These are phyloP conservation scores for Yamadazyma atmosphaerica DNA, from an alignment of 1,139 yeast genomes.

Conservation along the genomic window DNA sequence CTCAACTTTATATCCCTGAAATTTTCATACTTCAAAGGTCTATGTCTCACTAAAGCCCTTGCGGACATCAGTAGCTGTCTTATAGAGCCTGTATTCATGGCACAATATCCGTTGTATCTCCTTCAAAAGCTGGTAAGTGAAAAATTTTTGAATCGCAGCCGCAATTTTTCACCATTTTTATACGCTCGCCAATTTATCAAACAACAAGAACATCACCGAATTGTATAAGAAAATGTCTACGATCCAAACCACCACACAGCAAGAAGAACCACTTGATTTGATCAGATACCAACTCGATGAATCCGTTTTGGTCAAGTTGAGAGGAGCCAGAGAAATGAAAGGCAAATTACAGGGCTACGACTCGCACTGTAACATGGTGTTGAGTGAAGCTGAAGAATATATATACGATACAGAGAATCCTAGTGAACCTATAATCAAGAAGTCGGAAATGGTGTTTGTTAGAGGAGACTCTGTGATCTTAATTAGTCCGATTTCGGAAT, in stretches of 20 bases:
- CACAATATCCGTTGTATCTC: neutral
- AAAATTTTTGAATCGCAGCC: constrained; percentile 4
- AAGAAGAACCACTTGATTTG: constrained; percentile 75
- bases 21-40: constrained; percentile 30
- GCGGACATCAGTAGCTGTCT: constrained; percentile 22
- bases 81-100: constrained; percentile 7
- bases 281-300: constrained; percentile 88
- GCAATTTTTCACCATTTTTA: neutral
- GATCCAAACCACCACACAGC: constrained; percentile 35
- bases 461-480: constrained; percentile 95
- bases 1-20: constrained; percentile 49
- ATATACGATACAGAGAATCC: constrained; percentile 58
- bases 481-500: constrained; percentile 47
- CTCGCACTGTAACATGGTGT: constrained; percentile 93
- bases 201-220: neutral
- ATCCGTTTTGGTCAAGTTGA: constrained; percentile 78
- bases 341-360: constrained; percentile 95
- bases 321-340: constrained; percentile 93
- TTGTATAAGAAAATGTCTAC: constrained; percentile 29
- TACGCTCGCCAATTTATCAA: neutral
- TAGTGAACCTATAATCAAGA: constrained; percentile 52
- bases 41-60: constrained; percentile 21
- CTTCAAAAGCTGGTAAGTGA: constrained; percentile 1
- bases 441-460: constrained; percentile 87
- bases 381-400: constrained; percentile 90